A percentile compares a stretch with the other conserved stretches of the same genome.
phyloP scores from a whole-genome alignment of 257 asterid genomes.

The Fraxinus cuspidata region DNA sequence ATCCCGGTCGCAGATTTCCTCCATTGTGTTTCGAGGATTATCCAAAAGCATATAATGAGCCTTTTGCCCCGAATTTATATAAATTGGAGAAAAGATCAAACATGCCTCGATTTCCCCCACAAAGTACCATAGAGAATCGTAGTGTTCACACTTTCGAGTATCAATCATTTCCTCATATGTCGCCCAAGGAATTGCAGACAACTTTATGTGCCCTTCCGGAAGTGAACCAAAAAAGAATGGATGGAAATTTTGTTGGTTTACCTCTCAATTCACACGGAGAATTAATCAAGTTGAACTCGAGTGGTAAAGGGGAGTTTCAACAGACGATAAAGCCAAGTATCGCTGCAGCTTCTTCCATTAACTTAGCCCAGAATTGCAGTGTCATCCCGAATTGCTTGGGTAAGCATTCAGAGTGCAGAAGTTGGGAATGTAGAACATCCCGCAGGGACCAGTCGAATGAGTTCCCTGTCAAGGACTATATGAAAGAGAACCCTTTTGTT shows the following conservation, averaged over 20 bases:
- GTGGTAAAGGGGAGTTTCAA: conserved; percentile 33
- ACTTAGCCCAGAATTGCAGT: conserved; percentile 32
- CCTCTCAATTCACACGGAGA: conserved; percentile 80
- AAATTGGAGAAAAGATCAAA: conserved; percentile 21
- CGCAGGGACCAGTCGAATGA: conserved; percentile 36
- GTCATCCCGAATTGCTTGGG: conserved; percentile 21
- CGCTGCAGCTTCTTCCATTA: conserved; percentile 28
- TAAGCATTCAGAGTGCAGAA: conserved; percentile 30
- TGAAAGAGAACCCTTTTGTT: conserved; percentile 33
- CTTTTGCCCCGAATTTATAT: conserved; percentile 28
- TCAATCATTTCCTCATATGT: conserved; percentile 41
- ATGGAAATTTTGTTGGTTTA: conserved; percentile 49
- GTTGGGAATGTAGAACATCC: conserved; percentile 33
- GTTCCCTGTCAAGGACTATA: conserved; percentile 32
- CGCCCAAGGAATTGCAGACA: conserved; percentile 43
- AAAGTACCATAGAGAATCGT: conserved; percentile 26
- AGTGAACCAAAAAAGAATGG: conserved; percentile 34
- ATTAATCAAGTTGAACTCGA: conserved; percentile 45
- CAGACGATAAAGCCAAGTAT: conserved; percentile 38
- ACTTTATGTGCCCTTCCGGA: conserved; percentile 34
- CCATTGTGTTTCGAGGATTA: conserved; percentile 42
- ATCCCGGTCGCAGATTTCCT: conserved; percentile 33
- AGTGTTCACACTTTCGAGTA: conserved; percentile 34
- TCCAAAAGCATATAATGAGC: conserved; percentile 36
- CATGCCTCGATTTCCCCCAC: conserved; percentile 28